Evolutionary conservation across 257 asterid species (phyloP), one percentile per base, ranked within the genome.

Genomic region (Capsicum pubescens): DNA sequence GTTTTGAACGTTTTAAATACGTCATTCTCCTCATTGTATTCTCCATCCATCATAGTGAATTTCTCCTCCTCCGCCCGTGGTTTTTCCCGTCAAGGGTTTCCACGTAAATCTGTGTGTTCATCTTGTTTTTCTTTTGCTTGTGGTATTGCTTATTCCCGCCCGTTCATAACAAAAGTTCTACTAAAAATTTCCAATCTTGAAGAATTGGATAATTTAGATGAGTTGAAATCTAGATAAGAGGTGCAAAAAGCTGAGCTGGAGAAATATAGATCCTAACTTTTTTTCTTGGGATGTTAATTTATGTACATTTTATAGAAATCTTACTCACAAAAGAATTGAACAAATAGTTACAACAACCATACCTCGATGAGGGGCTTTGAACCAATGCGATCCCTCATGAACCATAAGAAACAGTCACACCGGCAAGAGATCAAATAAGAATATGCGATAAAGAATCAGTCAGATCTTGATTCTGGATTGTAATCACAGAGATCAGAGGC

Each of bases 401-500:
- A 54, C 81, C 63, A 52, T 76, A 13, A 76, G n/a, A 55, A n/a
- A 48, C 63, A 13, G 48, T 26, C 16, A 76, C 48, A 19, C 61
- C 7, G 8, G 21, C 21, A 50, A 74, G 80, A 74, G 61, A 52
- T 76, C 7, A 76, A 19, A 21, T 13, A 76, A 76, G 14, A 26
- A 76, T 39, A 21, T 13, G 7, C 19, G 26, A 32, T 26, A 76
- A 14, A 52, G 26, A 52, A 46, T 74, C 42, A 76, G 81, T 13
- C 46, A 26, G 56, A 82, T 16, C 79, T 54, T 82, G 84, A 82
- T 70, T 82, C 67, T 1, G 84, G 79, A 17, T 81, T 46, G 84
- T 81, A 81, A 3, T 83, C 93, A 39, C 84, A 79, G 50, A 61
- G 84, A 78, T 86, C 86, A 16, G 88, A 87, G 46, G 86, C 85